phyloP scores from a whole-genome alignment of 768 basidiomycete species.

The Collybia sordida region DNA sequence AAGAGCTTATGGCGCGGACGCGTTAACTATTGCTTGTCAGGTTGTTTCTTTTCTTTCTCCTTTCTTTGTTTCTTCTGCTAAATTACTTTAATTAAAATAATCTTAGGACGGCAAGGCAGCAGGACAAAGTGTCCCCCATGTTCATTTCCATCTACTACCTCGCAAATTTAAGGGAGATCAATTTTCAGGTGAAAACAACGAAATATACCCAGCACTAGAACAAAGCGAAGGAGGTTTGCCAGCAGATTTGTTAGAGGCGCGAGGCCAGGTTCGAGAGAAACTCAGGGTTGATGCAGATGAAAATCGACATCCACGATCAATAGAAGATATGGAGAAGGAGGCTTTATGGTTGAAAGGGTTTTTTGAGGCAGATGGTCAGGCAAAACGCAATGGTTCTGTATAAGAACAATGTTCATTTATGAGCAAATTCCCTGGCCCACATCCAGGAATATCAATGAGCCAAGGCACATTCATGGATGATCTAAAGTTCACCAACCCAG shows the following conservation, averaged over 20 bases:
- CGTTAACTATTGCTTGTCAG: constrained; percentile 88
- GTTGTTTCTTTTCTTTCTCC: constrained; percentile 35
- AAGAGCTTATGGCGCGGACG: constrained; percentile 77
- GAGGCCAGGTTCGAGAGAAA: constrained; percentile 26
- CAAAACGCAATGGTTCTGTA: not conserved
- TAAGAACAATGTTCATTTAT: not conserved
- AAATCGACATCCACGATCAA: constrained; percentile 54
- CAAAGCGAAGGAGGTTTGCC: constrained; percentile 52
- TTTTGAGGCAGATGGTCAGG: constrained; percentile 29
- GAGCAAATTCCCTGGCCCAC: not conserved
- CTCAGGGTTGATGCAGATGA: constrained; percentile 73
- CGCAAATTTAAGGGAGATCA: constrained; percentile 68
- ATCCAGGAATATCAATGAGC: not conserved
- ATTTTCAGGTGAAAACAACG: constrained; percentile 65
- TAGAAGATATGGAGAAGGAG: constrained; percentile 81
- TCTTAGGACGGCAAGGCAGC: constrained; percentile 82
- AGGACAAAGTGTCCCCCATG: constrained; percentile 81
- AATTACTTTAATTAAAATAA: not conserved
- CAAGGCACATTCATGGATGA: not conserved
- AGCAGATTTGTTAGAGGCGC: constrained; percentile 30
- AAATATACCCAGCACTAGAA: constrained; percentile 81
- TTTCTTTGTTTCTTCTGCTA: not conserved
- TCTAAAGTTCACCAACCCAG: constrained; percentile 27
- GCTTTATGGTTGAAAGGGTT: constrained; percentile 66
- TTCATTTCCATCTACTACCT: constrained; percentile 95